These are phyloP conservation scores for Juncus effusus DNA, from an alignment of 176 grass and related monocot genomes.

Conservation along the genomic window DNA sequence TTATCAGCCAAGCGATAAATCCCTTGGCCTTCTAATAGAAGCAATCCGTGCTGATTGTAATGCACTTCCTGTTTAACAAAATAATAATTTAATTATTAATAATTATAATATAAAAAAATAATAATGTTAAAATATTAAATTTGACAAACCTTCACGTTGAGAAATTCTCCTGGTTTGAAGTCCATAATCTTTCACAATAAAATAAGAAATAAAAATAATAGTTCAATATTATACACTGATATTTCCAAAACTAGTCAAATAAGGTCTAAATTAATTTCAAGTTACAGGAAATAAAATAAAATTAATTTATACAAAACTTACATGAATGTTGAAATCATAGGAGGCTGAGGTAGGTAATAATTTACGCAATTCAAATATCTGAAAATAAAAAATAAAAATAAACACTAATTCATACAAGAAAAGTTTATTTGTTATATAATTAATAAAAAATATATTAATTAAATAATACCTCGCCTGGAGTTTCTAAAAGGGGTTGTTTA, in stretches of 20 bases:
- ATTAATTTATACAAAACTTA: conserved; percentile 43
- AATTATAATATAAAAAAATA: conserved; percentile 18
- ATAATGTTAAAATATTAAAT: neutral
- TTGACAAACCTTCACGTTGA: conserved; percentile 81
- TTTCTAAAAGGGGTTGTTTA: conserved; percentile 88
- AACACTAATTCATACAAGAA: conserved; percentile 3
- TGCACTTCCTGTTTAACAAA: conserved; percentile 76
- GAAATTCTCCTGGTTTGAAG: conserved; percentile 97
- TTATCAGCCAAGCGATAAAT: conserved; percentile 85
- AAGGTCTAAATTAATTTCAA: neutral
- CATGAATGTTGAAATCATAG: conserved; percentile 99
- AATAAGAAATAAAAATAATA: conserved; percentile 14
- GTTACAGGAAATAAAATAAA: neutral
- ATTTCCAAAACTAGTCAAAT: conserved; percentile 2
- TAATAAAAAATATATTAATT: too few relatives aligned
- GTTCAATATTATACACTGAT: neutral
- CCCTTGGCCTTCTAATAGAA: conserved; percentile 92
- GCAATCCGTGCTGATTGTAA: conserved; percentile 95
- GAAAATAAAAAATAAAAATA: conserved; percentile 31
- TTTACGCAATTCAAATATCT: conserved; percentile 95
- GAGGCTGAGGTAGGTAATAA: conserved; percentile 79
- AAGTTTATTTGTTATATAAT: too few relatives aligned
- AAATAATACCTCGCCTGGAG: conserved; percentile 61
- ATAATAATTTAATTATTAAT: conserved; percentile 13
- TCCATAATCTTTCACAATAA: conserved; percentile 78